Evolutionary conservation across 2,329 filamentous ascomycete species (phyloP).

Genomic region (Stagonosporopsis vannaccii): DNA sequence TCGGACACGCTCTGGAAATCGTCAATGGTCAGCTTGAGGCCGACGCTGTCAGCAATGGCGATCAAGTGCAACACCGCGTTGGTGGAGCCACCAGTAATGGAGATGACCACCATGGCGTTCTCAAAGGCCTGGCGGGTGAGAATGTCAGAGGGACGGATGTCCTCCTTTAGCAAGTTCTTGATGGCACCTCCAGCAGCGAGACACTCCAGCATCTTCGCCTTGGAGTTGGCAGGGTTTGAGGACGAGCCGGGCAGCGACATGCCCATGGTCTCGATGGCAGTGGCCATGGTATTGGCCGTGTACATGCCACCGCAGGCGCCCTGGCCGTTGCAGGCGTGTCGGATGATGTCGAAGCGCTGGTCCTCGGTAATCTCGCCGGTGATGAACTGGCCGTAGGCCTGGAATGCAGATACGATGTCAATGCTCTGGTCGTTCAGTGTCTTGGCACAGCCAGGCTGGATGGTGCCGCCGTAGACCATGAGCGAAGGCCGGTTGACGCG

Average conservation of each 20-base stretch:
- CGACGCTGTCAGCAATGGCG: conserved; percentile 59
- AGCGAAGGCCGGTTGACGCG: conserved; percentile 91
- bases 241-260: conserved; percentile 61
- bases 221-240: conserved; percentile 59
- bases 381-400: conserved; percentile 95
- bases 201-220: conserved; percentile 60
- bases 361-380: conserved; percentile 90
- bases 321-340: conserved; percentile 84
- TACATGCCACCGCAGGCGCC: conserved; percentile 86
- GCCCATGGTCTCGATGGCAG: conserved; percentile 60
- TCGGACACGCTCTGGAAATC: conserved; percentile 61
- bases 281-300: conserved; percentile 62
- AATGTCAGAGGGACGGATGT: conserved; percentile 59
- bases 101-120: conserved; percentile 61
- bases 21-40: conserved; percentile 59
- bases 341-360: conserved; percentile 91
- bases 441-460: conserved; percentile 85
- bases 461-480: conserved; percentile 98
- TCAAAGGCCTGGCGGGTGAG: conserved; percentile 58
- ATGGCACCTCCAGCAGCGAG: conserved; percentile 59
- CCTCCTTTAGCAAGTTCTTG: conserved; percentile 59
- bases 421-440: conserved; percentile 74
- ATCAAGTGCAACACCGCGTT: conserved; percentile 61
- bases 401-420: conserved; percentile 97
- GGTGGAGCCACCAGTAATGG: conserved; percentile 59